Evolutionary conservation across 129 eudicot genomes (phyloP).

Genomic region (Flaveria bidentis): DNA sequence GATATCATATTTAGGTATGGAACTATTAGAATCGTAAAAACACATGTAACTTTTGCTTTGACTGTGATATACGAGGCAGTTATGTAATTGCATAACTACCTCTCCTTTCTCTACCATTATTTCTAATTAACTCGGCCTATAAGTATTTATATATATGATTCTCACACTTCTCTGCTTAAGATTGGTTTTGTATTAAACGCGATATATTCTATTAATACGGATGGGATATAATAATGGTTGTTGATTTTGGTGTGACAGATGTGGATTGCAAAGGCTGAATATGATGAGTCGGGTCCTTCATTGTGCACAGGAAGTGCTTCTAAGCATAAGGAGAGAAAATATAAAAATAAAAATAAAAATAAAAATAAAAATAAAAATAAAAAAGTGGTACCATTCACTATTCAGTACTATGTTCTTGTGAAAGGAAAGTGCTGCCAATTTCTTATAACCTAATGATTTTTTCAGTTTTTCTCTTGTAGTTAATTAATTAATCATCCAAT

Average conservation of each 20-base stretch:
- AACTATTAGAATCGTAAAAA: too few species aligned
- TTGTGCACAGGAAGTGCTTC: slow-evolving; percentile 76
- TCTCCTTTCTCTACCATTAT: too few species aligned
- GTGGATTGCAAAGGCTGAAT: slow-evolving; percentile 68
- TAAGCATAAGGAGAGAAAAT: slow-evolving; percentile 24
- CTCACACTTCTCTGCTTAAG: not conserved
- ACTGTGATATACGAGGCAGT: too few species aligned
- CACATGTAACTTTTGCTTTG: too few species aligned
- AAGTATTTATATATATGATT: too few species aligned
- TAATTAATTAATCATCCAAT: slow-evolving; percentile 24
- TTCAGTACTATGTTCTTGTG: slow-evolving; percentile 17
- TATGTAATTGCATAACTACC: too few species aligned
- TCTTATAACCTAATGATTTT: slow-evolving; percentile 16
- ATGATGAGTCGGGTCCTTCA: slow-evolving; percentile 50
- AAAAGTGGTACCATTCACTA: slow-evolving; percentile 14
- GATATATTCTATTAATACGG: not conserved
- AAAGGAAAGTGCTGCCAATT: slow-evolving; percentile 30
- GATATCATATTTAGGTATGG: too few species aligned
- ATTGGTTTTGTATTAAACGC: not conserved
- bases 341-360: slow-evolving; percentile 28
- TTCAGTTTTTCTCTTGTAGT: slow-evolving; percentile 1
- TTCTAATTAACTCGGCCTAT: too few species aligned
- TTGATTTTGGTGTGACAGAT: slow-evolving; percentile 42
- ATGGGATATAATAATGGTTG: not conserved
- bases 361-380: slow-evolving; percentile 30